Percentiles rank a stretch among this genome's conserved stretches.
Conservation (phyloP, 169 alveolate genomes). For the Cryptosporidium baileyi region DNA sequence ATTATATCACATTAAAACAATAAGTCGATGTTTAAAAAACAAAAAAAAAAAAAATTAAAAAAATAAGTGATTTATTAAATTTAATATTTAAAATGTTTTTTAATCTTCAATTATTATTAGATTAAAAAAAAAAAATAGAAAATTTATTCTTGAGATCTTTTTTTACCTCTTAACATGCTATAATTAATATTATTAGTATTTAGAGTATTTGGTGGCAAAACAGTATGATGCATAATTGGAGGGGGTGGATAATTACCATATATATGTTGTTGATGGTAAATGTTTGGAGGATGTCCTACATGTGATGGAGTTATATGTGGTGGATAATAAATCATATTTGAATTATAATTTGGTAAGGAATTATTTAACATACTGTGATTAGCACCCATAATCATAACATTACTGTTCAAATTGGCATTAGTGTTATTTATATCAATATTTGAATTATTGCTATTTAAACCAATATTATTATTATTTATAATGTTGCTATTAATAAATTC, state of each 20-base stretch:
- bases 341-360: background rate
- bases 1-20: too few species aligned
- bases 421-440: background rate
- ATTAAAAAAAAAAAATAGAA: background rate
- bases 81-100: background rate
- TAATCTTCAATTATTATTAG: background rate
- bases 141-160: constrained; percentile 9
- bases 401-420: background rate
- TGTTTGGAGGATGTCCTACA: background rate
- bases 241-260: background rate
- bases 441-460: background rate
- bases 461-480: background rate
- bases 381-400: background rate
- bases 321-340: background rate
- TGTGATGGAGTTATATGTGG: background rate
- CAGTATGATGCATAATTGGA: background rate
- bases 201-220: background rate
- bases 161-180: background rate
- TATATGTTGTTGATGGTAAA: background rate
- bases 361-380: background rate
- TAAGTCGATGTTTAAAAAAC: background rate
- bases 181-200: background rate
- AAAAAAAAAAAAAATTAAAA: too few species aligned
- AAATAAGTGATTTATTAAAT: too few species aligned
- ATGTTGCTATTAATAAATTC: background rate